Conservation (phyloP, 2,329 filamentous ascomycete species). For the Pezicula radicicola region DNA sequence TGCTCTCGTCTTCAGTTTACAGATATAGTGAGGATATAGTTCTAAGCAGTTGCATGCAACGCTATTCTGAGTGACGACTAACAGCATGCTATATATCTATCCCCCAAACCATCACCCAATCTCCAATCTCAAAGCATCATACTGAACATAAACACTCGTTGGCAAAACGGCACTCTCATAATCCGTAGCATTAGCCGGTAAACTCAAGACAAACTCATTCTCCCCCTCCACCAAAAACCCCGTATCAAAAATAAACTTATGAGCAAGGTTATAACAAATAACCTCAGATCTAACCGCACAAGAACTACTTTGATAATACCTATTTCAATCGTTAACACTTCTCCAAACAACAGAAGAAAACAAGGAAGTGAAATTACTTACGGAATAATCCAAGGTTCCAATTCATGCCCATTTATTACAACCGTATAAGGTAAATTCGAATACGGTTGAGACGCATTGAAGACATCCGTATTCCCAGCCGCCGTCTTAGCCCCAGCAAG, state of each 20-base stretch:
- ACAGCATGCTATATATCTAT: too few species aligned
- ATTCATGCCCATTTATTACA: constrained; percentile 40
- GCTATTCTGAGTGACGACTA: too few species aligned
- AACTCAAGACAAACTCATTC: constrained; percentile 54
- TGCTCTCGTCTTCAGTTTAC: too few species aligned
- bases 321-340: constrained; percentile 16
- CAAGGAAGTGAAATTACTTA: constrained; percentile 27
- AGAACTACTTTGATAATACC: constrained; percentile 53
- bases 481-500: constrained; percentile 61
- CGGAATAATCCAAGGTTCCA: constrained; percentile 55
- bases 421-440: constrained; percentile 50
- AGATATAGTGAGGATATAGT: too few species aligned
- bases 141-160: constrained; percentile 57
- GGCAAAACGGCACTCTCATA: constrained; percentile 56
- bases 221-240: constrained; percentile 44
- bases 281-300: constrained; percentile 59
- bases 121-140: constrained; percentile 61
- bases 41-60: too few species aligned
- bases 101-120: constrained; percentile 31
- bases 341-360: background rate
- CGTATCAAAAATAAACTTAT: constrained; percentile 57
- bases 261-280: constrained; percentile 57
- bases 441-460: constrained; percentile 49
- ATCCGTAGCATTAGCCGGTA: constrained; percentile 58
- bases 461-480: constrained; percentile 58